A percentile compares a stretch with the other conserved stretches of the same genome.
Evolutionary conservation across 768 basidiomycete species (phyloP).

Genomic region (Pleurotus pulmonarius): DNA sequence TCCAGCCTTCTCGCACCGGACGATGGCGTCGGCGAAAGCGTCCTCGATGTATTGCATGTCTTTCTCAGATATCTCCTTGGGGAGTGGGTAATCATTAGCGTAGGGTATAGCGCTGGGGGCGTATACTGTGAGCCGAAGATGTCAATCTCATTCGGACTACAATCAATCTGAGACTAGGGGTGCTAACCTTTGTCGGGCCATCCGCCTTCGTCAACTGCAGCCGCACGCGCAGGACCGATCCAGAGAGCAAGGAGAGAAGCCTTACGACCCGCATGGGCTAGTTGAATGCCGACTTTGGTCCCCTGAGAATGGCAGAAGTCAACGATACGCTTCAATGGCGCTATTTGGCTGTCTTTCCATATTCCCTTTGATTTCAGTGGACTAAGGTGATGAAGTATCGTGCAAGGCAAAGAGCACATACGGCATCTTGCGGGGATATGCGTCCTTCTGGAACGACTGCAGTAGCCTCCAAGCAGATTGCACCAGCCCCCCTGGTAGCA

Average conservation of each 20-base stretch:
- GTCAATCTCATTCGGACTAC: background rate
- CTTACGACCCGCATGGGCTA: conserved; percentile 73
- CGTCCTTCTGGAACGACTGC: conserved; percentile 71
- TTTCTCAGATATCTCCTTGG: conserved; percentile 52
- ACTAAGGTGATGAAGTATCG: background rate
- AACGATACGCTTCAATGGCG: conserved; percentile 64
- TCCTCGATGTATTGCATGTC: conserved; percentile 56
- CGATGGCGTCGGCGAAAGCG: conserved; percentile 53
- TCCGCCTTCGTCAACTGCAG: conserved; percentile 44
- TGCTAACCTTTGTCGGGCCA: conserved; percentile 62
- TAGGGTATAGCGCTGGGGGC: conserved; percentile 60
- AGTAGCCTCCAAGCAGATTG: conserved; percentile 73
- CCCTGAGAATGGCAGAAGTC: conserved; percentile 71
- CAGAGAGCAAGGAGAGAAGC: conserved; percentile 69
- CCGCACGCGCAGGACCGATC: conserved; percentile 28
- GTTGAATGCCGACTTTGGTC: conserved; percentile 72
- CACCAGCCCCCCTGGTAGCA: conserved; percentile 68
- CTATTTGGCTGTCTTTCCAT: conserved; percentile 76
- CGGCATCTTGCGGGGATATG: conserved; percentile 73
- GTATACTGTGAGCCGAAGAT: conserved; percentile 39
- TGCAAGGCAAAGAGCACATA: conserved; percentile 19
- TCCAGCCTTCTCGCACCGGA: conserved; percentile 55
- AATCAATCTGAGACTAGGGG: background rate
- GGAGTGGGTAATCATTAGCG: conserved; percentile 45
- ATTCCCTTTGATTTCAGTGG: conserved; percentile 39